Base-by-base conservation (phyloP, 192 early-diverging fungal genomes). In the Gamsiella multidivaricata region DNA sequence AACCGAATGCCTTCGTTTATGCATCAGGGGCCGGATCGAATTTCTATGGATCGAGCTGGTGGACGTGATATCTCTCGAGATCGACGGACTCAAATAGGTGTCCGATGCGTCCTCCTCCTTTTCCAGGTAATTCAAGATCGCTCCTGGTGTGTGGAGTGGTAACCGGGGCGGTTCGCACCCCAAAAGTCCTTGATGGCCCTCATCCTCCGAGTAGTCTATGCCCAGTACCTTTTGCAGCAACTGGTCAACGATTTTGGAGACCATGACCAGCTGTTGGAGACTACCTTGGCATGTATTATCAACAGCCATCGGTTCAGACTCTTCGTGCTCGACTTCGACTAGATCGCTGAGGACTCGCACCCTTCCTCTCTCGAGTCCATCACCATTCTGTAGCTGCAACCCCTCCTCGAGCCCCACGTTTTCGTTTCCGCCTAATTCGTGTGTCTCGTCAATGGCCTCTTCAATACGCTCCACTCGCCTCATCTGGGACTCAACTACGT, bases 401-500 rank as follows among this genome's bases (percentile, higher is more conserved):
- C 49, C 33, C 33, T 9, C 15, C 15, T 55, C 60, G 41, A 62
- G 25, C 28, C 62, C 69, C 7, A 7, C 2, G 7, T n/a, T n/a
- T n/a, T 54, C 25, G 11, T 54, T 46, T 6, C 36, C 60, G 20
- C 7, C 5, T 18, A 46, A n/a, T 46, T n/a, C n/a, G 53, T 23
- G 22, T 25, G 12, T 32, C 2, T 55, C 34, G 12, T 54, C 57
- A 25, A 70, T 14, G 33, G 50, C 59, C 26, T 62, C 69, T 5
- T 32, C 12, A 9, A 5, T 46, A 18, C n/a, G n/a, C 36, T 52
- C 37, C 34, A 17, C 6, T 22, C 54, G 22, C 15, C 25, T 17
- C 37, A 68, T 31, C 31, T 76, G 62, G 0, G 73, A 17, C 22
- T 68, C 58, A 51, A 76, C 73, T 4, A 76, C 59, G 51, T 76